Base-by-base conservation (phyloP, 2,329 filamentous ascomycete genomes). In the Nannizzia gypsea region DNA sequence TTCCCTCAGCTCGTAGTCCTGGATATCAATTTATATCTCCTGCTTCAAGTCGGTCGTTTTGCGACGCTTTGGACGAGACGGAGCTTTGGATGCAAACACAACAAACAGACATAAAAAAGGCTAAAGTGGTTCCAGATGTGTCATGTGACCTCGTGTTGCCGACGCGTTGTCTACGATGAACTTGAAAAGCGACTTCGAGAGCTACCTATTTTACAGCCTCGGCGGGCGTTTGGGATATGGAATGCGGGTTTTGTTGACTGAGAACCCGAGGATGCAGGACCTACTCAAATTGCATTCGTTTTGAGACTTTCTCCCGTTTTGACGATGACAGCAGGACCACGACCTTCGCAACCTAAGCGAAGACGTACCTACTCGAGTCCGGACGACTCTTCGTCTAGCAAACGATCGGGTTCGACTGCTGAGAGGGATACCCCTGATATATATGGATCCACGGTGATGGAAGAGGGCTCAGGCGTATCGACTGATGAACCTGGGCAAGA, bases 91-190 rank as follows among this genome's bases (percentile, higher is more conserved):
- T 13, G 26, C 55, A 57, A 57, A 57, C 55, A 40, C 2, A 3
- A 20, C 55, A 57, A 57, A 57, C 55, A 56, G 6, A 15, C n/a
- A 5, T 15, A 40, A 40, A 26, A 56, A 36, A 36, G 31, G 31
- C 31, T 36, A 36, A 36, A 36, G 34, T 57, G 34, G 55, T 57
- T 57, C 24, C 42, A 3, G 31, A 11, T 9, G 20, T 4, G 26
- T 57, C 55, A 57, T 57, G 55, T 57, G 55, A 57, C 34, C n/a
- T 40, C 55, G 55, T 42, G 55, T 57, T 24, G 52, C 36, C 31
- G 2, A 24, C 55, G 26, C 36, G 24, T 42, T 42, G 9, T 26
- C 8, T 2, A n/a, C 52, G 31, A 20, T 17, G 6, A 5, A 6
- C 40, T 24, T 13, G 26, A 34, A 20, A 31, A 11, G 3, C 15